Evolutionary conservation across 768 basidiomycete genomes (phyloP).

Genomic region (Tylopilus plumbeoviolaceoides): DNA sequence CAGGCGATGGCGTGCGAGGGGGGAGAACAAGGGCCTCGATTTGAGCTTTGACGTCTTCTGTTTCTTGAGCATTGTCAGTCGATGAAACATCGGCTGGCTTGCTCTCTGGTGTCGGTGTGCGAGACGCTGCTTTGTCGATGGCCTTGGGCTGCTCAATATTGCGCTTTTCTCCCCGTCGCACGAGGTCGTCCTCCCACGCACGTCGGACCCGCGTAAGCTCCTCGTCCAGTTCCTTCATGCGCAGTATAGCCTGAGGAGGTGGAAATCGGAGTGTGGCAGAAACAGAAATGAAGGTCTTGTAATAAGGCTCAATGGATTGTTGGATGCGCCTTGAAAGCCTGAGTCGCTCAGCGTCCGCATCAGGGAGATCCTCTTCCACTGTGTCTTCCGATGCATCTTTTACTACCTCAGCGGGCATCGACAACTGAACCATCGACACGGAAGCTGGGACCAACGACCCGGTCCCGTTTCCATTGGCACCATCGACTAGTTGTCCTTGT

Average conservation of each 20-base stretch:
- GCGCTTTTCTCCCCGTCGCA: slow-evolving; percentile 69
- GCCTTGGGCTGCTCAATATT: slow-evolving; percentile 15
- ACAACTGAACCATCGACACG: slow-evolving; percentile 23
- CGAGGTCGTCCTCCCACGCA: slow-evolving; percentile 85
- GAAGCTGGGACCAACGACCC: slow-evolving; percentile 17
- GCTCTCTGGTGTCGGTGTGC: slow-evolving; percentile 29
- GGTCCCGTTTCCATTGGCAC: slow-evolving; percentile 20
- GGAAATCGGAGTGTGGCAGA: slow-evolving; percentile 90
- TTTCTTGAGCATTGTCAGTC: slow-evolving; percentile 21
- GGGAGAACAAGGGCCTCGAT: slow-evolving; percentile 52
- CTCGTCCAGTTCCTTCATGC: slow-evolving; percentile 87
- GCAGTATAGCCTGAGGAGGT: slow-evolving; percentile 82
- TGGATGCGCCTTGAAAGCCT: slow-evolving; percentile 75
- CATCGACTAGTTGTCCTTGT: slow-evolving; percentile 25
- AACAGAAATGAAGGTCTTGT: slow-evolving; percentile 85
- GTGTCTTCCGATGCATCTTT: slow-evolving; percentile 26
- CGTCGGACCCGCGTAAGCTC: slow-evolving; percentile 64
- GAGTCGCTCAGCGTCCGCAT: slow-evolving; percentile 68
- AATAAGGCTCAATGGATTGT: slow-evolving; percentile 78
- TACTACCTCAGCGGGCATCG: slow-evolving; percentile 12
- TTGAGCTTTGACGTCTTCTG: slow-evolving; percentile 59
- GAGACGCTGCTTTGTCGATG: slow-evolving; percentile 15
- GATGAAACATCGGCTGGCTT: slow-evolving; percentile 10
- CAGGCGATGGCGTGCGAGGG: slow-evolving; percentile 38
- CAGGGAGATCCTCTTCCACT: slow-evolving; percentile 48